phyloP scores from a whole-genome alignment of 2,329 filamentous ascomycete genomes.

The Colletotrichum noveboracense region DNA sequence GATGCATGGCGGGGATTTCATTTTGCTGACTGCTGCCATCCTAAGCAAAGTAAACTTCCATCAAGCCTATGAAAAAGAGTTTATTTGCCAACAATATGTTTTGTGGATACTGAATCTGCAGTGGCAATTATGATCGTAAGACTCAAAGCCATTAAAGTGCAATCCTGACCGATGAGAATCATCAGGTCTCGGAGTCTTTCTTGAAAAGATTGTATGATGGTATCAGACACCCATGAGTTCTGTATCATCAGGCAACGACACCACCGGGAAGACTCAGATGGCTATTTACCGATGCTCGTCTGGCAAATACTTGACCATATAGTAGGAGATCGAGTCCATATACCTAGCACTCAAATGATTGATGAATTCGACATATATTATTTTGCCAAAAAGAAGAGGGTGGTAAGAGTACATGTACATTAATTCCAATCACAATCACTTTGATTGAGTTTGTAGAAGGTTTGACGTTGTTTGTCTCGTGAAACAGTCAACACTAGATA shows the following conservation, averaged over 20 bases:
- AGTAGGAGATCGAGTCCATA: not conserved
- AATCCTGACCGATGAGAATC: not conserved
- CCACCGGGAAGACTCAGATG: fast-evolving
- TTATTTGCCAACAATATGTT: fast-evolving
- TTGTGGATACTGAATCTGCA: fast-evolving
- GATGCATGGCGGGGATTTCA: fast-evolving
- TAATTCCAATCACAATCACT: fast-evolving
- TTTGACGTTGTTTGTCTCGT: not conserved
- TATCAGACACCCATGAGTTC: not conserved
- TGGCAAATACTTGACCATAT: not conserved
- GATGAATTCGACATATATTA: too few relatives aligned
- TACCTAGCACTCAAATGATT: not conserved
- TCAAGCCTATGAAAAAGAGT: not conserved
- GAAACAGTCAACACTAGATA: not conserved
- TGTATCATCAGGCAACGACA: fast-evolving
- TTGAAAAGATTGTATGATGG: fast-evolving
- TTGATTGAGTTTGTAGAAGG: not conserved
- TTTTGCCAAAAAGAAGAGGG: too few relatives aligned
- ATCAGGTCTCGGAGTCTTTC: not conserved
- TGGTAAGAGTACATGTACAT: too few relatives aligned
- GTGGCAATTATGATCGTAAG: fast-evolving
- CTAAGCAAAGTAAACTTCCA: not conserved
- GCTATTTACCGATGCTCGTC: fast-evolving
- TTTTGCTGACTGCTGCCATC: not conserved
- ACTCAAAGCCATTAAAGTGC: fast-evolving